These are phyloP conservation scores for Misopates orontium DNA, from an alignment of 257 asterid genomes.

Conservation along the genomic window DNA sequence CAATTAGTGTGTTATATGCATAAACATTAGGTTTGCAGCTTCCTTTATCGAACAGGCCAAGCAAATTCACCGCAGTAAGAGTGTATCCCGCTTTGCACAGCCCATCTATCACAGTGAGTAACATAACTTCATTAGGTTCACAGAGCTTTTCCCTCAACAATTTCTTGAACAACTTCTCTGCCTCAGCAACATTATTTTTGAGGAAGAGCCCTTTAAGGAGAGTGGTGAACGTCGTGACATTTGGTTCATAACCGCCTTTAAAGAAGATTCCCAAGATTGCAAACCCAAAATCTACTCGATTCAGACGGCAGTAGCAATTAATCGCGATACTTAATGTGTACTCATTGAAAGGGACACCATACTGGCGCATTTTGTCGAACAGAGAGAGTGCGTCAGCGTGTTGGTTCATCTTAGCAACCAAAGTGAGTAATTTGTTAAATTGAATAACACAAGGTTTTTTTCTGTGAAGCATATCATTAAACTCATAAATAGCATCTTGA, in stretches of 20 bases:
- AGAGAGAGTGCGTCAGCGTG: background rate
- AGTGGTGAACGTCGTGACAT: constrained; percentile 7
- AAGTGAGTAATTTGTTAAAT: background rate
- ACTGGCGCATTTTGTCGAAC: constrained; percentile 21
- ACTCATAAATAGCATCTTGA: too few species aligned
- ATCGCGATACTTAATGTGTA: background rate
- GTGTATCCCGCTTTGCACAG: too few species aligned
- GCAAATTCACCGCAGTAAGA: too few species aligned
- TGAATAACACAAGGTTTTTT: too few species aligned
- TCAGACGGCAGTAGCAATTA: constrained; percentile 14
- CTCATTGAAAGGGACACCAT: background rate
- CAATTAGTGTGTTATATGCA: too few species aligned
- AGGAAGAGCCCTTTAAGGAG: constrained; percentile 24
- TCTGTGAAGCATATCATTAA: too few species aligned
- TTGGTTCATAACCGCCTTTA: constrained; percentile 3
- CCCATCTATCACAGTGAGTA: constrained; percentile 23
- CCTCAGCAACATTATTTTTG: too few species aligned
- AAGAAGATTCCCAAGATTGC: too few species aligned
- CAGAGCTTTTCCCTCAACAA: background rate
- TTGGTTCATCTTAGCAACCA: background rate
- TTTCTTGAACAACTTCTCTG: constrained; percentile 15
- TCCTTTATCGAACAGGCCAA: too few species aligned
- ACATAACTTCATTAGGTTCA: constrained; percentile 11
- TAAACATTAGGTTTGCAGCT: too few species aligned
- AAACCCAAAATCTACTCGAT: too few species aligned